These are phyloP conservation scores for Vitellaria paradoxa DNA, from an alignment of 179 eudicot species.

Conservation along the genomic window DNA sequence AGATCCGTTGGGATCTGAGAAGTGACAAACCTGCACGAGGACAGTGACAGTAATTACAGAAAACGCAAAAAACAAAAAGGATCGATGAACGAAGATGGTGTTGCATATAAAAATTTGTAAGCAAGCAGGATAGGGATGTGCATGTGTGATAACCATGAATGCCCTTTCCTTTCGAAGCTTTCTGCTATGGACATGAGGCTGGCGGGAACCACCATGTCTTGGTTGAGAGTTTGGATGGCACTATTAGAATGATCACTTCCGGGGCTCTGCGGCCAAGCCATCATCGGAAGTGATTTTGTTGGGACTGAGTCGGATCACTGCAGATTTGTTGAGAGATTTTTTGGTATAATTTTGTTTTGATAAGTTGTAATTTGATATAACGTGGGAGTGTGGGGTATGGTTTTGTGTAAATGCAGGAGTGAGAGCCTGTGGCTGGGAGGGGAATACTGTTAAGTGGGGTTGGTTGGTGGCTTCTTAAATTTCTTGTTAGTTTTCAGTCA, in stretches of 20 bases:
- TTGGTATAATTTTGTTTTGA: conserved; percentile 6
- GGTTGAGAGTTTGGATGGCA: conserved; percentile 12
- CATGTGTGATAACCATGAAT: conserved; percentile 40
- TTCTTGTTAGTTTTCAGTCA: background rate
- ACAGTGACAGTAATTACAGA: background rate
- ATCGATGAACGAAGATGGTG: background rate
- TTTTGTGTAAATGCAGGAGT: conserved; percentile 26
- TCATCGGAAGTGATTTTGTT: background rate
- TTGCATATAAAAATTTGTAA: too few species aligned
- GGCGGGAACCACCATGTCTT: conserved; percentile 26
- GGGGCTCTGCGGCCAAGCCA: conserved; percentile 17
- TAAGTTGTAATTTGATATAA: too few species aligned
- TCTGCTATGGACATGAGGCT: conserved; percentile 17
- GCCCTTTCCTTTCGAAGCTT: conserved; percentile 42
- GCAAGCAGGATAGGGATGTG: background rate
- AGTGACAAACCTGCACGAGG: conserved; percentile 42
- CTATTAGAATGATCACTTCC: conserved; percentile 19
- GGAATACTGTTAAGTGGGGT: background rate
- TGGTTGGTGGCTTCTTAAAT: conserved; percentile 14
- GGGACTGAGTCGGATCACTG: background rate
- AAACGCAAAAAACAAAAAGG: background rate
- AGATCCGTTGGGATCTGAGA: conserved; percentile 58
- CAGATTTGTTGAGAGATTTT: too few species aligned
- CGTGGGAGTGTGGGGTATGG: conserved; percentile 21
- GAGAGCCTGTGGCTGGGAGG: conserved; percentile 16